These are phyloP conservation scores for Starmerella powellii DNA, from an alignment of 805 yeast genomes.

Conservation along the genomic window DNA sequence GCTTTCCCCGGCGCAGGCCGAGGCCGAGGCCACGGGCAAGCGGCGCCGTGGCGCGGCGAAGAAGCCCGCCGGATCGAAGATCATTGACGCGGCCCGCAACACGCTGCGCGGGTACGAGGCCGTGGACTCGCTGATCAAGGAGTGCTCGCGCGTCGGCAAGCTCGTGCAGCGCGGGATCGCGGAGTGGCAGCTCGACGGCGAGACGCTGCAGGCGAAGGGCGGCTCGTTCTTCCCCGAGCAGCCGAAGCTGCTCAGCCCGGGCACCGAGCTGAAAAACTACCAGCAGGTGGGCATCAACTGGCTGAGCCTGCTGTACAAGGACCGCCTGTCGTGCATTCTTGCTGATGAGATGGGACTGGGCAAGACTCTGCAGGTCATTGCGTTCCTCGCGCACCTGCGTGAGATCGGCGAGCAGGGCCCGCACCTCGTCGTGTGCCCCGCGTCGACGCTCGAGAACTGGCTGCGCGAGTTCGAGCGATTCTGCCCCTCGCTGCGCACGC, in stretches of 20 bases:
- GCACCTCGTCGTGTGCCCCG: slow-evolving; percentile 88
- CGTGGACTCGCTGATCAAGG: slow-evolving; percentile 77
- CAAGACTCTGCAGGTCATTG: slow-evolving; percentile 89
- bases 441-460: slow-evolving; percentile 97
- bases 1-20: slow-evolving; percentile 23
- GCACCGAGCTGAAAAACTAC: slow-evolving; percentile 64
- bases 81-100: slow-evolving; percentile 55
- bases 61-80: slow-evolving; percentile 57
- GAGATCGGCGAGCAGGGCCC: slow-evolving; percentile 60
- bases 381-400: slow-evolving; percentile 77
- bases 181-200: slow-evolving; percentile 78
- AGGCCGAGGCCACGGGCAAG: slow-evolving; percentile 25
- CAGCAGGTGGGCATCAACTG: slow-evolving; percentile 97
- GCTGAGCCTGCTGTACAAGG: slow-evolving; percentile 67
- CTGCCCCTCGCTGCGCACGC: slow-evolving; percentile 66
- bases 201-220: slow-evolving; percentile 42
- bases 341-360: slow-evolving; percentile 99
- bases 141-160: slow-evolving; percentile 68
- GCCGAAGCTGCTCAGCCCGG: slow-evolving; percentile 55
- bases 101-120: slow-evolving; percentile 84
- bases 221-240: slow-evolving; percentile 44
- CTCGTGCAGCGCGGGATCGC: slow-evolving; percentile 58
- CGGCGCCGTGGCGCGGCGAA: slow-evolving; percentile 34
- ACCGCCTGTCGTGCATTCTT: slow-evolving; percentile 74
- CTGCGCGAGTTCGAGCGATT: slow-evolving; percentile 83